phyloP scores from a whole-genome alignment of 192 early-diverging fungal species.

The Entrophospora sp. region DNA sequence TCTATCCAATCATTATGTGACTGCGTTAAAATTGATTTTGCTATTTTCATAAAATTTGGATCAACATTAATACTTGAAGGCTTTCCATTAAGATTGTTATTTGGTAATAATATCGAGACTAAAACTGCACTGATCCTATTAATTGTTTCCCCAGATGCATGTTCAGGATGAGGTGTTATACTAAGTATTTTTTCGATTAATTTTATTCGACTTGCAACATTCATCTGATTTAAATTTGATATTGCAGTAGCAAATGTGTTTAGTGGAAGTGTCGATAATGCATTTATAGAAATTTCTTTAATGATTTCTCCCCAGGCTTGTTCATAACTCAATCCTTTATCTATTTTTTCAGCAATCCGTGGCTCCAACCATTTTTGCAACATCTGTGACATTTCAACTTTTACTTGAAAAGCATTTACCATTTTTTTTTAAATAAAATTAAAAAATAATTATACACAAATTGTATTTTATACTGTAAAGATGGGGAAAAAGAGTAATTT shows the following conservation, averaged over 20 bases:
- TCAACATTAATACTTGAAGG: conserved; percentile 9
- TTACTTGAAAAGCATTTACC: too few species aligned
- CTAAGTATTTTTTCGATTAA: conserved; percentile 6
- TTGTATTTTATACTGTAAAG: too few species aligned
- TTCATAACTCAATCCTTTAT: not conserved
- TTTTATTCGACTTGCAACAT: not conserved
- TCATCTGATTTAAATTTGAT: not conserved
- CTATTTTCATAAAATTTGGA: not conserved
- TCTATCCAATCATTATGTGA: conserved; percentile 18
- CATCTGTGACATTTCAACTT: not conserved
- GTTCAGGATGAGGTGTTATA: conserved; percentile 3
- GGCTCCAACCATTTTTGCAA: conserved; percentile 16
- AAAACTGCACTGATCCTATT: not conserved
- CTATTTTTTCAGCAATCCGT: conserved; percentile 2
- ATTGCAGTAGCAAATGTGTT: conserved; percentile 13
- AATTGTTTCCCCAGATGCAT: not conserved
- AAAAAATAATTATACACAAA: too few species aligned
- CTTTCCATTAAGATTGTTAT: not conserved
- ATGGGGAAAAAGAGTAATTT: too few species aligned
- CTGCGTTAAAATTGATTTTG: not conserved
- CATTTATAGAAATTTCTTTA: conserved; percentile 12
- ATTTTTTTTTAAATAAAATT: too few species aligned
- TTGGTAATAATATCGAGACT: not conserved
- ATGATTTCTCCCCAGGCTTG: conserved; percentile 10
- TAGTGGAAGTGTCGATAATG: conserved; percentile 1